Evolutionary conservation across 2,329 filamentous ascomycete genomes (phyloP), one percentile per base, ranked within the genome.

Genomic region (Paraphaeosphaeria sporulosa): DNA sequence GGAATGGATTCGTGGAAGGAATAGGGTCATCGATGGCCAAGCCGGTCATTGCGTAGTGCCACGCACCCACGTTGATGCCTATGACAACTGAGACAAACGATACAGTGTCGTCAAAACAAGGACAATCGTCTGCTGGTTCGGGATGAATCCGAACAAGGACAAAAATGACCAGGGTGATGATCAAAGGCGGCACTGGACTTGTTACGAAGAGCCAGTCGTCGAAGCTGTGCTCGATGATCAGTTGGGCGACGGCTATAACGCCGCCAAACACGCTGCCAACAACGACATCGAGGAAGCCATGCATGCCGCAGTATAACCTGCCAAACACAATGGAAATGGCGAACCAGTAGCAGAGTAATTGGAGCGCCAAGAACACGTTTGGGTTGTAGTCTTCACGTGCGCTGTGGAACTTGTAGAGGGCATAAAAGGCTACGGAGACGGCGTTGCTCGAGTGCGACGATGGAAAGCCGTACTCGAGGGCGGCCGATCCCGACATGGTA

Each of bases 371-470:
- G 67, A 87, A 89, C 1, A 86, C 84, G 19, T 85, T 80, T 2
- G 87, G 80, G 34, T 85, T 79, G 60, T 92, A 81, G 19, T 85
- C 82, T 57, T 89, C 87, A n/a, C 88, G 86, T 0, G 88, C 85
- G 27, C 85, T 86, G 64, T 86, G 86, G 19, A 98, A 81, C 49
- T 89, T 83, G 57, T 94, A 84, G 8, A 98, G 82, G 32, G 86
- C 89, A 76, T 97, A 97, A 5, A 96, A 86, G 38, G 93, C 92
- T 17, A 98, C 94, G 0, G 94, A 97, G 7, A 98, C 91, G 2
- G 95, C 95, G 77, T 99, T 99, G 51, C 95, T 95, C 15, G 94
- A 97, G 77, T 99, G 95, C 0, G 95, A 98, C 9, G 94, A 97
- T 0, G 95, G 95, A 70, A 98, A 98, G 21, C 95, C 95, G 75